phyloP scores from a whole-genome alignment of 768 basidiomycete species.

The Lentinula sp. region DNA sequence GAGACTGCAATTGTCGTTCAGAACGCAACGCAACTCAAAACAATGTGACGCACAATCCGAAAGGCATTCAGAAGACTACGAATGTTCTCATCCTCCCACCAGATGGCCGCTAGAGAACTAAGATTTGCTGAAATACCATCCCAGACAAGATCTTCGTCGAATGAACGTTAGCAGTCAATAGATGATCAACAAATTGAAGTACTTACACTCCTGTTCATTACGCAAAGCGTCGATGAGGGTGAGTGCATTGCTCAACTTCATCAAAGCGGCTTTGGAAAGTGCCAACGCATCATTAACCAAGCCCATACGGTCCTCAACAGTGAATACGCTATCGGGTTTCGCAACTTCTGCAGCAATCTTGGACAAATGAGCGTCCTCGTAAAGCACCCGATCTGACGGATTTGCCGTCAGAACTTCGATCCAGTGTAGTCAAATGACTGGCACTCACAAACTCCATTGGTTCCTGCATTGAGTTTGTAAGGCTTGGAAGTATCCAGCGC shows the following conservation, averaged over 20 bases:
- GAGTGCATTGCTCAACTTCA: conserved; percentile 53
- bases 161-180: background rate
- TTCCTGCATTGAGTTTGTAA: conserved; percentile 73
- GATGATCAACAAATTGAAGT: background rate
- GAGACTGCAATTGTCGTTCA: conserved; percentile 20
- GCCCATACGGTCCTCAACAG: conserved; percentile 64
- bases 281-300: conserved; percentile 60
- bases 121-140: conserved; percentile 42
- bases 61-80: conserved; percentile 36
- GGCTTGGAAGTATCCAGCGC: conserved; percentile 46
- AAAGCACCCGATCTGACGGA: conserved; percentile 54
- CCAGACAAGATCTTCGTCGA: conserved; percentile 51
- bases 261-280: conserved; percentile 61
- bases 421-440: background rate
- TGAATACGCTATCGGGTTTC: conserved; percentile 40
- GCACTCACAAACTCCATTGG: conserved; percentile 60
- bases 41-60: conserved; percentile 22
- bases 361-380: conserved; percentile 52
- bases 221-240: conserved; percentile 47
- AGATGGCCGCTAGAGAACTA: conserved; percentile 38
- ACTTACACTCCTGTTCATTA: conserved; percentile 53
- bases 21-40: background rate
- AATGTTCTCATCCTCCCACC: conserved; percentile 57
- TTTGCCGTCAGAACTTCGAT: background rate
- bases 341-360: conserved; percentile 59